Evolutionary conservation across 306 rosid genomes (phyloP).

Genomic region (Cicer judaicum): DNA sequence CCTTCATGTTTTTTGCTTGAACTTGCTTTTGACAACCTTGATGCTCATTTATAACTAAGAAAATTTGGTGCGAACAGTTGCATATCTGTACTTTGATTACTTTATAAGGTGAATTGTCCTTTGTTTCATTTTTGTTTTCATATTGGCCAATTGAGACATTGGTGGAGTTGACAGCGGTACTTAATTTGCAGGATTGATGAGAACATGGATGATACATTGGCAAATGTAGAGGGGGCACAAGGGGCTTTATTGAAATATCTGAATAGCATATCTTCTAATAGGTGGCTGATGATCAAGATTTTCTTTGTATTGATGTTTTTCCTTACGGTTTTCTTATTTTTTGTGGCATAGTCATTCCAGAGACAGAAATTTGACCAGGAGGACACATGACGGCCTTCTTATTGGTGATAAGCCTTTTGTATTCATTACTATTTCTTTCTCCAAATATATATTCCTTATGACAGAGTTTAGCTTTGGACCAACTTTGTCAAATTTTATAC

Average conservation of each 20-base stretch:
- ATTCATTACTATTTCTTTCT: slow-evolving; percentile 41
- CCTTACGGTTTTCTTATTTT: slow-evolving; percentile 96
- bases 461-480: slow-evolving; percentile 42
- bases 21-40: slow-evolving; percentile 16
- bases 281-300: slow-evolving; percentile 99
- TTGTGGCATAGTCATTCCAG: slow-evolving; percentile 77
- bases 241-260: slow-evolving; percentile 91
- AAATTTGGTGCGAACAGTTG: slow-evolving; percentile 32
- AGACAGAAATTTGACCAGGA: slow-evolving; percentile 49
- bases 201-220: slow-evolving; percentile 93
- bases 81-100: slow-evolving; percentile 11
- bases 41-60: slow-evolving; percentile 31
- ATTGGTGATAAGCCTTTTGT: slow-evolving; percentile 45
- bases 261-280: slow-evolving; percentile 93
- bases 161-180: slow-evolving; percentile 28
- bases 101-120: slow-evolving; percentile 29
- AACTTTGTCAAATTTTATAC: slow-evolving; percentile 51
- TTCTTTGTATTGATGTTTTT: slow-evolving; percentile 95
- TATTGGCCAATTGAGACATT: slow-evolving; percentile 37
- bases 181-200: slow-evolving; percentile 79
- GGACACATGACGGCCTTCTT: slow-evolving; percentile 42
- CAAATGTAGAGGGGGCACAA: slow-evolving; percentile 97
- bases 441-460: slow-evolving; percentile 41
- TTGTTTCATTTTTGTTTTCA: slow-evolving; percentile 27
- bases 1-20: neutral